Percentiles rank a stretch among this genome's conserved stretches.
Evolutionary conservation across 306 rosid species (phyloP).

Genomic region (Dicorynia guianensis): DNA sequence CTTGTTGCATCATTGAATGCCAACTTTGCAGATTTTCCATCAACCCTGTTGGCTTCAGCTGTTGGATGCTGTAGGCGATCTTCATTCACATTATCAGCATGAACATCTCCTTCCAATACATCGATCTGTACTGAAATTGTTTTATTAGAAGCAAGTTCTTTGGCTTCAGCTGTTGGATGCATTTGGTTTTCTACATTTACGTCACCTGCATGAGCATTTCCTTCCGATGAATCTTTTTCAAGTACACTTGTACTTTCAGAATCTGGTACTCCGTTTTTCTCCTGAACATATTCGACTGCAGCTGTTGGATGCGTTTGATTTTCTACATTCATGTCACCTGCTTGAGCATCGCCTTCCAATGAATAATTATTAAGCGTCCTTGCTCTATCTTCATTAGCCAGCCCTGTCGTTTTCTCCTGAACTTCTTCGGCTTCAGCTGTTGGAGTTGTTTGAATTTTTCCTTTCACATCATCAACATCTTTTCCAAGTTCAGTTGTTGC

Average conservation of each 20-base stretch:
- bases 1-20: constrained; percentile 9
- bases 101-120: constrained; percentile 6
- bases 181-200: constrained; percentile 32
- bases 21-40: constrained; percentile 14
- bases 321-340: constrained; percentile 30
- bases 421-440: constrained; percentile 40
- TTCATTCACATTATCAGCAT: background rate
- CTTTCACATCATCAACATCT: constrained; percentile 42
- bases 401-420: constrained; percentile 34
- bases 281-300: constrained; percentile 37
- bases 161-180: constrained; percentile 34
- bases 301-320: constrained; percentile 33
- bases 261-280: background rate
- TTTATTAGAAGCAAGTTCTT: constrained; percentile 18
- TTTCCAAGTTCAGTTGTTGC: constrained; percentile 48
- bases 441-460: constrained; percentile 40
- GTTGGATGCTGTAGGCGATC: background rate
- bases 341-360: constrained; percentile 39
- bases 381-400: constrained; percentile 39
- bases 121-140: constrained; percentile 20
- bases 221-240: constrained; percentile 29
- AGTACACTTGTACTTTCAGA: constrained; percentile 26
- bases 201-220: constrained; percentile 42
- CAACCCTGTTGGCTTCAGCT: background rate
- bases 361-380: constrained; percentile 27